Conservation (phyloP, 805 yeast species). For the Schwanniomyces occidentalis region DNA sequence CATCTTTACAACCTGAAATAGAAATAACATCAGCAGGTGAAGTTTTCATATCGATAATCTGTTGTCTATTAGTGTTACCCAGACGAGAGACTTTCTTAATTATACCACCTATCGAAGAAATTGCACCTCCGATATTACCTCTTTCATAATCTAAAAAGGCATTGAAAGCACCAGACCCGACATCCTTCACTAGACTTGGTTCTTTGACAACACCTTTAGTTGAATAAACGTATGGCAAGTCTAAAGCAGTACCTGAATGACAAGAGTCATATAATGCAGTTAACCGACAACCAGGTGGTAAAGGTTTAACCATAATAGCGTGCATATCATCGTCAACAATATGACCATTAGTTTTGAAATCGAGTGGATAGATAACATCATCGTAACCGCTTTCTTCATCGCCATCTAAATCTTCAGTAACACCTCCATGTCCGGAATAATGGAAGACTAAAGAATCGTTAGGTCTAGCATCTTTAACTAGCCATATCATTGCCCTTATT, state of each 20-base stretch:
- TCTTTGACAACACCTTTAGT: conserved; percentile 43
- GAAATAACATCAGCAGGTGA: conserved; percentile 41
- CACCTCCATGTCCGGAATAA: conserved; percentile 42
- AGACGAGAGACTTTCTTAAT: conserved; percentile 30
- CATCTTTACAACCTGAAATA: conserved; percentile 40
- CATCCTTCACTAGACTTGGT: conserved; percentile 37
- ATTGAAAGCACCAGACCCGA: conserved; percentile 33
- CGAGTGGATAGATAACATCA: conserved; percentile 39
- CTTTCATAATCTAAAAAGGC: conserved; percentile 32
- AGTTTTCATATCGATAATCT: conserved; percentile 27
- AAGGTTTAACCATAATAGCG: conserved; percentile 35
- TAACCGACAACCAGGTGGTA: conserved; percentile 38
- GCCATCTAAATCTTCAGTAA: conserved; percentile 35
- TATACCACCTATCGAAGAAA: conserved; percentile 33
- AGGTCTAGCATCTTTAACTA: conserved; percentile 37
- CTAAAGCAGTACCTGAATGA: conserved; percentile 43
- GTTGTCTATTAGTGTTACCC: conserved; percentile 21
- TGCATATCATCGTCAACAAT: conserved; percentile 42
- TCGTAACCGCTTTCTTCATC: conserved; percentile 40
- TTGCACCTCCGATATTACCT: conserved; percentile 40
- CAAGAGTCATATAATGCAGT: conserved; percentile 41
- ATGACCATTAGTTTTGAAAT: conserved; percentile 32
- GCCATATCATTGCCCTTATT: conserved; percentile 41
- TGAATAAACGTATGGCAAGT: conserved; percentile 39
- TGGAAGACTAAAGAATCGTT: conserved; percentile 41